Conservation (phyloP, 2,329 filamentous ascomycete genomes). For the Exophiala sp. region DNA sequence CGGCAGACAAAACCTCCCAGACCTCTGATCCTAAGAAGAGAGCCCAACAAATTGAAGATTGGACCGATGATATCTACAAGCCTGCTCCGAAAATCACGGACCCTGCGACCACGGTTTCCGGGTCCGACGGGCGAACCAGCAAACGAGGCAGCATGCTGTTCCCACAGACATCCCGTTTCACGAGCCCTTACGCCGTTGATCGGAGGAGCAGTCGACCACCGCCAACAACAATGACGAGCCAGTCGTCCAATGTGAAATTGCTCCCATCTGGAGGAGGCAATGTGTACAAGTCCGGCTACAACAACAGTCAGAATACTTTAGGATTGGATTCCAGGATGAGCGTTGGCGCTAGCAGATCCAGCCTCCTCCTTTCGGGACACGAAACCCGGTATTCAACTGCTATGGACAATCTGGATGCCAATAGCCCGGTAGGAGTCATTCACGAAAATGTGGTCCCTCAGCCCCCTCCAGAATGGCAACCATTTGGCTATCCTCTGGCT, state of each 20-base stretch:
- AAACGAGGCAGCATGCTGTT: conserved; percentile 80
- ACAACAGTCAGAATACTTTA: conserved; percentile 53
- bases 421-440: conserved; percentile 87
- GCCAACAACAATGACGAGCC: conserved; percentile 93
- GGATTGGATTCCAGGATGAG: conserved; percentile 42
- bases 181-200: conserved; percentile 77
- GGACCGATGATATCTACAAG: conserved; percentile 95
- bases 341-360: conserved; percentile 43
- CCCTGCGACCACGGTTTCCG: conserved; percentile 57
- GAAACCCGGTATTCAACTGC: conserved; percentile 50
- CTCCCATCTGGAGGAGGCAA: conserved; percentile 51
- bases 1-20: conserved; percentile 77
- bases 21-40: conserved; percentile 74
- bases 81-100: conserved; percentile 78
- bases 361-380: conserved; percentile 55
- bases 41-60: conserved; percentile 91
- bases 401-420: conserved; percentile 59
- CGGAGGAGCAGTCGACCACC: conserved; percentile 50
- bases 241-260: conserved; percentile 67
- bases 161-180: conserved; percentile 90
- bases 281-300: conserved; percentile 59
- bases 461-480: conserved; percentile 93
- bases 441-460: conserved; percentile 94
- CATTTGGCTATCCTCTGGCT: conserved; percentile 89
- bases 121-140: conserved; percentile 62